phyloP scores from a whole-genome alignment of 2,329 filamentous ascomycete species.

The Colletotrichum orbiculare region DNA sequence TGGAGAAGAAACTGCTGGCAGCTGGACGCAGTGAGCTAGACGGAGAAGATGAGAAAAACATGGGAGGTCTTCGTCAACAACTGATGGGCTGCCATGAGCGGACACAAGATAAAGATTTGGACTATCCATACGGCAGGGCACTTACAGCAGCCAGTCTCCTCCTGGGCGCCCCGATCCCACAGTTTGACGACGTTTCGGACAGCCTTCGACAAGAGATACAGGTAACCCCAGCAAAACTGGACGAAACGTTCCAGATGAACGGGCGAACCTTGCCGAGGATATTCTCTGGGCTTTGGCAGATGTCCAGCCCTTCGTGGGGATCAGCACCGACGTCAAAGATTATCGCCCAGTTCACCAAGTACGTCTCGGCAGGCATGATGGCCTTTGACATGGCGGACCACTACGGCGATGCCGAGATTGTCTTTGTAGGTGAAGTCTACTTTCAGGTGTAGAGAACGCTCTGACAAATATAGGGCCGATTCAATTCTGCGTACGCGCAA shows the following conservation, averaged over 20 bases:
- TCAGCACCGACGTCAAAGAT: slow-evolving; percentile 40
- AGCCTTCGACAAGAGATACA: too few relatives aligned
- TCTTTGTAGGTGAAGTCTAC: slow-evolving; percentile 39
- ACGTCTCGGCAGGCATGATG: slow-evolving; percentile 41
- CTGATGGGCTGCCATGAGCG: slow-evolving; percentile 2
- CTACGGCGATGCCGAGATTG: slow-evolving; percentile 39
- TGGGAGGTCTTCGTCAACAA: not conserved
- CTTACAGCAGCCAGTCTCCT: slow-evolving; percentile 18
- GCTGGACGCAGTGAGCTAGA: slow-evolving; percentile 38
- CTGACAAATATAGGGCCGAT: slow-evolving; percentile 45
- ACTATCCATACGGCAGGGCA: slow-evolving; percentile 20
- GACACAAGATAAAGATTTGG: not conserved
- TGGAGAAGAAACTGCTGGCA: slow-evolving; percentile 45
- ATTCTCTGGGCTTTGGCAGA: slow-evolving; percentile 47
- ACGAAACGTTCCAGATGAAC: slow-evolving; percentile 42
- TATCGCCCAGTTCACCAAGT: slow-evolving; percentile 41
- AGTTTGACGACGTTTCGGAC: not conserved
- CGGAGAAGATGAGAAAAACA: slow-evolving; percentile 31
- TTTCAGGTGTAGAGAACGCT: not conserved
- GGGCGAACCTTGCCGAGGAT: slow-evolving; percentile 41
- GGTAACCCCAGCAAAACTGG: not conserved
- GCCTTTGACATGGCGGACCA: slow-evolving; percentile 51
- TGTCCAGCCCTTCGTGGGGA: slow-evolving; percentile 47
- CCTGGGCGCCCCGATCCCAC: not conserved
- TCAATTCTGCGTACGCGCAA: slow-evolving; percentile 43